A percentile compares a stretch with the other conserved stretches of the same genome.
These are phyloP conservation scores for Pyrrhoderma noxium DNA, from an alignment of 1,284 basidiomycete species.

Conservation along the genomic window DNA sequence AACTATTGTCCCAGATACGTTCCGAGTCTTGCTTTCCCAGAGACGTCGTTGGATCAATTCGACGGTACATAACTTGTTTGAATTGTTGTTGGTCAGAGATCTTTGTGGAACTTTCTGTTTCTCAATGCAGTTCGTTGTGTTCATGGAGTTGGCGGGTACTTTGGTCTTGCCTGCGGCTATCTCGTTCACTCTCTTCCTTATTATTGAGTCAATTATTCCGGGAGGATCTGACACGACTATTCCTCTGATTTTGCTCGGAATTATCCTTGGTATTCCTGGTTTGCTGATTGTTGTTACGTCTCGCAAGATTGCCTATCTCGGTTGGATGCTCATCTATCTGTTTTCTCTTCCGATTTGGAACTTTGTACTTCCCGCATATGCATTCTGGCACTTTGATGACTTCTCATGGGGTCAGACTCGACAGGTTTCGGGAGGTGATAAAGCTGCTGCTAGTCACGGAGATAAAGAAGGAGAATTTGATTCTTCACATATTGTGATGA, in stretches of 20 bases:
- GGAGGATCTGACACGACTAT: slow-evolving; percentile 78
- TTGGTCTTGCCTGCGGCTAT: slow-evolving; percentile 97
- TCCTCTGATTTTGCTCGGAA: slow-evolving; percentile 88
- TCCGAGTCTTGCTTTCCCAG: slow-evolving; percentile 89
- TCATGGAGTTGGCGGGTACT: slow-evolving; percentile 96
- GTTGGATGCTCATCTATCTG: slow-evolving; percentile 97
- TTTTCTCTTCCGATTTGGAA: slow-evolving; percentile 95
- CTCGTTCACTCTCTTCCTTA: slow-evolving; percentile 89
- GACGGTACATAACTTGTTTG: slow-evolving; percentile 95
- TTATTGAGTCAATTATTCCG: slow-evolving; percentile 81
- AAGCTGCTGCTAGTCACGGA: slow-evolving; percentile 54
- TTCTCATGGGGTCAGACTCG: slow-evolving; percentile 99
- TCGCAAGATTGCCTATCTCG: slow-evolving; percentile 87
- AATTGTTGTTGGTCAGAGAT: slow-evolving; percentile 90
- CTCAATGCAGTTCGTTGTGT: slow-evolving; percentile 96
- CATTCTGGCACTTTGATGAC: slow-evolving; percentile 99
- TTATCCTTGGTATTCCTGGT: slow-evolving; percentile 94
- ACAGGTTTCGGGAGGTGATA: slow-evolving; percentile 67
- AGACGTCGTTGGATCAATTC: slow-evolving; percentile 99
- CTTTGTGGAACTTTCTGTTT: slow-evolving; percentile 95
- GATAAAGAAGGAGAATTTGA: slow-evolving; percentile 97
- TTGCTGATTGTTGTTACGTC: slow-evolving; percentile 92
- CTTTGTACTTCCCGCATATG: slow-evolving; percentile 87
- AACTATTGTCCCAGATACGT: slow-evolving; percentile 95
- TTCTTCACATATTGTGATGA: slow-evolving; percentile 95